Conservation (phyloP, 192 early-diverging fungal genomes). For the Lunasporangiospora selenospora region DNA sequence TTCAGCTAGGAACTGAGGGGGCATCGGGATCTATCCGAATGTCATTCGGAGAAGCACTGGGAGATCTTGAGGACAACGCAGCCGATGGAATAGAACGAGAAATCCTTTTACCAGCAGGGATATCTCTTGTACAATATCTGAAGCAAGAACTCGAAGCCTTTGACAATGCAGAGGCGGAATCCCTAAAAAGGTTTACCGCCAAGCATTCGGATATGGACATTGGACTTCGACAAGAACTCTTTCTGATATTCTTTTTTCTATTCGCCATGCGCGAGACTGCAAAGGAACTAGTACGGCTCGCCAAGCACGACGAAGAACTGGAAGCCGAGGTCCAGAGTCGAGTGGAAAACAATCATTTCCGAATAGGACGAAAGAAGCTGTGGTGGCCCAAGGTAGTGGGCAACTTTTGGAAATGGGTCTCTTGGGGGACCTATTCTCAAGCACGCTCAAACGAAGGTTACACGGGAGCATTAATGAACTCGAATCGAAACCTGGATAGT, state of each 20-base stretch:
- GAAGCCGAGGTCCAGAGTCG: neutral
- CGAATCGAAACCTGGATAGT: neutral
- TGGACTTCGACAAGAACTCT: conserved; percentile 47
- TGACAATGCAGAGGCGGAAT: conserved; percentile 1
- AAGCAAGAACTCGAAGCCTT: conserved; percentile 6
- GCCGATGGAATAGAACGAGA: too few relatives aligned
- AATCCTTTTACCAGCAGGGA: neutral
- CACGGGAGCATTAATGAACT: conserved; percentile 1
- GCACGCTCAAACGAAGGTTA: conserved; percentile 3
- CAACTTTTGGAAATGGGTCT: conserved; percentile 8
- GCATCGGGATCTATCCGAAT: too few relatives aligned
- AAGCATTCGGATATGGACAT: conserved; percentile 4
- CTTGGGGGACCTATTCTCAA: conserved; percentile 6
- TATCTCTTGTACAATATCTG: conserved; percentile 14
- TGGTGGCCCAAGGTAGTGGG: conserved; percentile 24
- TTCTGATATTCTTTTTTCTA: conserved; percentile 52
- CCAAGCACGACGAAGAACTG: conserved; percentile 1
- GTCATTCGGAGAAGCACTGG: too few relatives aligned
- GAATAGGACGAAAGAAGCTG: neutral
- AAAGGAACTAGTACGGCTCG: conserved; percentile 27
- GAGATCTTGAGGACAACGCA: too few relatives aligned
- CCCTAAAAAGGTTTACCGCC: conserved; percentile 2
- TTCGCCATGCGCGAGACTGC: conserved; percentile 51
- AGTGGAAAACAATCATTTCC: neutral
- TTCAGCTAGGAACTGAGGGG: too few relatives aligned